Evolutionary conservation across 352 stramenopile genomes (phyloP).

Genomic region (Phytophthora multivora): DNA sequence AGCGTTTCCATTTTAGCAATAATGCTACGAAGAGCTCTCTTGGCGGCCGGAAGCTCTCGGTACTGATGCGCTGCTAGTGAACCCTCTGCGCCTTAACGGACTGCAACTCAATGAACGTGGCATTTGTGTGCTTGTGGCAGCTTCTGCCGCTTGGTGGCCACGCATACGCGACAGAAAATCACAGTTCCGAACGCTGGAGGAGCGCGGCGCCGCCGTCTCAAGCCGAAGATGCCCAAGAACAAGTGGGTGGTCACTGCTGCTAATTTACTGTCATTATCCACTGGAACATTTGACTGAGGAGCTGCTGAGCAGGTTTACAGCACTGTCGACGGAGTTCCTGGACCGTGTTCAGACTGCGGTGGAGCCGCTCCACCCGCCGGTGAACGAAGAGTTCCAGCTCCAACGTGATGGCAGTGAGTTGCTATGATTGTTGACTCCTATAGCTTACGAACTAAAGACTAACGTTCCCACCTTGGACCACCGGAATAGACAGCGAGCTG

Average conservation of each 20-base stretch:
- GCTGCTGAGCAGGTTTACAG: constrained; percentile 47
- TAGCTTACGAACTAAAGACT: not conserved
- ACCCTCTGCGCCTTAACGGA: not conserved
- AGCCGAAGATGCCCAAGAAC: constrained; percentile 57
- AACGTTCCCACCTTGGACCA: too few species aligned
- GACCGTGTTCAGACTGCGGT: constrained; percentile 68
- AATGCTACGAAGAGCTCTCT: constrained; percentile 27
- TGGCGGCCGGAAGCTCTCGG: constrained; percentile 22
- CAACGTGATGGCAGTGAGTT: constrained; percentile 44
- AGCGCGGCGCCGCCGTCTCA: constrained; percentile 38
- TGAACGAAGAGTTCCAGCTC: constrained; percentile 66
- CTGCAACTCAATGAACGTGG: not conserved
- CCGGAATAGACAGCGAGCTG: constrained; percentile 38
- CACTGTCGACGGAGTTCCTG: constrained; percentile 57
- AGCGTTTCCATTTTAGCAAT: constrained; percentile 9
- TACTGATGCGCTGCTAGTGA: constrained; percentile 15
- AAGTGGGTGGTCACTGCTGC: constrained; percentile 38
- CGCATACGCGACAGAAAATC: constrained; percentile 39
- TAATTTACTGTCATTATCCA: not conserved
- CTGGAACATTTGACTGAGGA: not conserved
- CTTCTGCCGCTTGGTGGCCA: constrained; percentile 3
- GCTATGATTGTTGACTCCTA: not conserved
- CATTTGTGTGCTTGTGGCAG: constrained; percentile 9
- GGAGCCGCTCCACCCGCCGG: constrained; percentile 60
- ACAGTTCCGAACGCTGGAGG: constrained; percentile 38